Conservation (phyloP, 495 filamentous ascomycete genomes). For the Massariosphaeria phaeospora region DNA sequence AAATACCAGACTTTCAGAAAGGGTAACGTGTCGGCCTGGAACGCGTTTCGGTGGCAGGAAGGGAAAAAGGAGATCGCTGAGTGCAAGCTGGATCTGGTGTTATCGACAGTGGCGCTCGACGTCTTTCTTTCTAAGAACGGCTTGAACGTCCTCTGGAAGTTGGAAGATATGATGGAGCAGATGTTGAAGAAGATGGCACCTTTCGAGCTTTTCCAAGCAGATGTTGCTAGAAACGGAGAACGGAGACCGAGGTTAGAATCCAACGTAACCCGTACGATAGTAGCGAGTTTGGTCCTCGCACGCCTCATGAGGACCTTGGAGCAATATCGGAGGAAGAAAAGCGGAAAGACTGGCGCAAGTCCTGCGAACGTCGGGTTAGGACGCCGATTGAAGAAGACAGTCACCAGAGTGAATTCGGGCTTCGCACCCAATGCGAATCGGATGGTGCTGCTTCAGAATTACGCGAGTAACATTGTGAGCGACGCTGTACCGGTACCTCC, state of each 20-base stretch:
- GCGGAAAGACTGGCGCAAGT: not conserved
- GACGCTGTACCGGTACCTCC: not conserved
- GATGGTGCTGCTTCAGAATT: not conserved
- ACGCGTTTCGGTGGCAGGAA: conserved; percentile 15
- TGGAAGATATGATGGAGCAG: conserved; percentile 16
- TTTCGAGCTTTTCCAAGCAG: conserved; percentile 4
- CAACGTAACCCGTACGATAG: conserved; percentile 5
- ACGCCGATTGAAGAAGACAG: not conserved
- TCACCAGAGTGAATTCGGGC: conserved; percentile 9
- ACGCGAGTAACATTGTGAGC: conserved; percentile 10
- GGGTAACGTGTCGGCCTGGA: not conserved
- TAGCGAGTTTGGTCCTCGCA: conserved; percentile 12
- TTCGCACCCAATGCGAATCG: conserved; percentile 8
- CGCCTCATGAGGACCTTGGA: not conserved
- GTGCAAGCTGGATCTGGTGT: conserved; percentile 13
- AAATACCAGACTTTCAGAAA: conserved; percentile 14
- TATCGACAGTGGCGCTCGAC: conserved; percentile 8
- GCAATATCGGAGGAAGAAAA: conserved; percentile 4
- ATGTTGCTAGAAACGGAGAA: not conserved
- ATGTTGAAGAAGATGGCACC: conserved; percentile 4
- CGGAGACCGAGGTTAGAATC: not conserved
- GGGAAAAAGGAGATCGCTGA: conserved; percentile 25
- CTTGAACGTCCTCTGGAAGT: conserved; percentile 11
- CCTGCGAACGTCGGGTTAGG: not conserved
- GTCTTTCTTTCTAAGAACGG: conserved; percentile 11